Evolutionary conservation across 306 rosid species (phyloP), one percentile per base, ranked within the genome.

Genomic region (Cicer arietinum): DNA sequence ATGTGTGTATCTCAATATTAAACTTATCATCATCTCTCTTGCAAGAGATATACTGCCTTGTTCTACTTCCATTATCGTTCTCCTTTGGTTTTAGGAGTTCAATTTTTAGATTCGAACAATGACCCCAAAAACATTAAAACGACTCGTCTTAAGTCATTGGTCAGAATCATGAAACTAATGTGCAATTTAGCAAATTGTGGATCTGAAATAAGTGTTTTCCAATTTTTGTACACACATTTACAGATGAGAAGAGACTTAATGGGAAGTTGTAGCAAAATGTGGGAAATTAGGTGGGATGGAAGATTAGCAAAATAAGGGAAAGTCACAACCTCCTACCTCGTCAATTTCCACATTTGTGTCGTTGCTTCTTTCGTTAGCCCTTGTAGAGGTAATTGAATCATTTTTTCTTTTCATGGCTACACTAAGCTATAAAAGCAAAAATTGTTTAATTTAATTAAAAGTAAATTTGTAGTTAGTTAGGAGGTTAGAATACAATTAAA

Each of bases 201-300:
- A 8, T 75, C 60, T 3, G 84, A 81, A 20, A 86, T 78, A 3
- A 75, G 39, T 1, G 45, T 12, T 6, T 6, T 14, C 84, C 78
- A 86, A 5, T 18, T 12, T 25, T 52, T 75, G 76, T 86, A 81
- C 4, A 75, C 79, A 47, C 72, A 60, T 54, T 22, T 86, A 73
- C 86, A 78, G 9, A 78, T 46, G 50, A 84, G 17, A 62, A 83
- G 25, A 22, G 73, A 60, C 54, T 37, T 72, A 1, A 64, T 10
- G 4, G 84, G 60, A 8, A 86, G 74, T 14, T 10, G 47, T 7
- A 75, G 45, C 3, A 83, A 25, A 75, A 81, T 57, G 14, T 4
- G 1, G 7, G 7, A 3, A 30, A 56, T 4, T 20, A 86, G 13
- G 0, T 7, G 1, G 1, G 4, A 4, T 14, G 84, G 82, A 81